These are phyloP conservation scores for Biscutella auriculata DNA, from an alignment of 441 rosid species.

Conservation along the genomic window DNA sequence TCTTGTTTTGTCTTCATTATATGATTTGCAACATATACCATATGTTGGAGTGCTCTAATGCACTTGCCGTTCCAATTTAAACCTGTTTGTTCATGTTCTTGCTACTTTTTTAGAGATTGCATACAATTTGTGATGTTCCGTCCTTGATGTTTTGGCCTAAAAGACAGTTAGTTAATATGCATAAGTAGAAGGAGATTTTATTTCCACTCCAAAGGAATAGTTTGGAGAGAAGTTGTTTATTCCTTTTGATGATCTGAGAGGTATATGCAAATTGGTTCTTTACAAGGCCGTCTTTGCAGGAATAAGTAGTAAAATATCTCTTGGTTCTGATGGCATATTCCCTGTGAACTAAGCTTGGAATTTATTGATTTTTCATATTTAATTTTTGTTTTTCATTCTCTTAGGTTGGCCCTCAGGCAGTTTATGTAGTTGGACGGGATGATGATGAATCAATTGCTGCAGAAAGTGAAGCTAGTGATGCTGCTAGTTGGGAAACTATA, in stretches of 20 bases:
- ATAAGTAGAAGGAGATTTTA: background rate
- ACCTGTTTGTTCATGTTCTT: background rate
- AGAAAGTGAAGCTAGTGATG: conserved; percentile 81
- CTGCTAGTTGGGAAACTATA: conserved; percentile 97
- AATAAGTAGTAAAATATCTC: background rate
- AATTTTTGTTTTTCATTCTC: conserved; percentile 10
- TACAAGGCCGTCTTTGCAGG: background rate
- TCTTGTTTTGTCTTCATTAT: conserved; percentile 1
- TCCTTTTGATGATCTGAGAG: conserved; percentile 17
- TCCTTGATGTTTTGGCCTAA: background rate
- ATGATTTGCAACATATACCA: background rate
- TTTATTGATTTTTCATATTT: conserved; percentile 16
- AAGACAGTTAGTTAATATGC: background rate
- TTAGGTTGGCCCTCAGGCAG: conserved; percentile 98
- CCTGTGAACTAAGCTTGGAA: conserved; percentile 5
- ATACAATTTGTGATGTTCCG: too few species aligned
- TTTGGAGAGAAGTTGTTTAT: background rate
- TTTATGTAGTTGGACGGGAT: conserved; percentile 89
- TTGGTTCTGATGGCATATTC: background rate
- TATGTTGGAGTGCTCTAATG: background rate
- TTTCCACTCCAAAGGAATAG: background rate
- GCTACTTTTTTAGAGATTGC: too few species aligned
- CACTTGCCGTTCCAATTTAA: background rate
- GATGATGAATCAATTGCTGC: conserved; percentile 72
- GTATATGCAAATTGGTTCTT: background rate